A percentile compares a stretch with the other conserved stretches of the same genome.
Evolutionary conservation across 108 stramenopile genomes (phyloP).

Genomic region (Conticribra guillardii): DNA sequence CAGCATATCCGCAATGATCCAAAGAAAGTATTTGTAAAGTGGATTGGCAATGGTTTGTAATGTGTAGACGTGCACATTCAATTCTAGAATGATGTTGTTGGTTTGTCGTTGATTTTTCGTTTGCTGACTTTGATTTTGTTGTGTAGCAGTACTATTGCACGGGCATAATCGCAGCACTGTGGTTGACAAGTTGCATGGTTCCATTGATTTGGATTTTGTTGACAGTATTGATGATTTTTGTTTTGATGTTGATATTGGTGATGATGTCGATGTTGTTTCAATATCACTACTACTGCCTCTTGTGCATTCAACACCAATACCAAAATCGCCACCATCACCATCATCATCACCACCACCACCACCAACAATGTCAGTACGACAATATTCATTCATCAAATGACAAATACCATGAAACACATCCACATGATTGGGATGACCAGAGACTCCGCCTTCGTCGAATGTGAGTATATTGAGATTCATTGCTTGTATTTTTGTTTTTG

Average conservation of each 20-base stretch:
- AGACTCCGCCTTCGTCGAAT: constrained; percentile 78
- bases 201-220: neutral
- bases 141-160: too few species aligned
- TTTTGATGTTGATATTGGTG: too few species aligned
- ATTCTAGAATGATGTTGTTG: too few species aligned
- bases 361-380: neutral
- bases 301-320: too few species aligned
- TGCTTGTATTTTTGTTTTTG: constrained; percentile 24
- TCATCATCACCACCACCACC: too few species aligned
- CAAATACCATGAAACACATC: constrained; percentile 69
- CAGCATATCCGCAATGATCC: constrained; percentile 41
- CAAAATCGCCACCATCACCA: too few species aligned
- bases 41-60: constrained; percentile 48
- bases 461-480: constrained; percentile 58
- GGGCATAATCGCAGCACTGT: too few species aligned
- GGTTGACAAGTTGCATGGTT: constrained; percentile 11
- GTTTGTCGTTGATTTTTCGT: too few species aligned
- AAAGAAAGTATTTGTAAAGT: constrained; percentile 46
- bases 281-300: too few species aligned
- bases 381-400: constrained; percentile 41
- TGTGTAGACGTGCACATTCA: constrained; percentile 16
- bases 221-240: constrained; percentile 2
- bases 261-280: too few species aligned
- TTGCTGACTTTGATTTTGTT: neutral
- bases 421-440: constrained; percentile 83